Evolutionary conservation across 495 filamentous ascomycete species (phyloP).

Genomic region (Penicillium subrubescens): DNA sequence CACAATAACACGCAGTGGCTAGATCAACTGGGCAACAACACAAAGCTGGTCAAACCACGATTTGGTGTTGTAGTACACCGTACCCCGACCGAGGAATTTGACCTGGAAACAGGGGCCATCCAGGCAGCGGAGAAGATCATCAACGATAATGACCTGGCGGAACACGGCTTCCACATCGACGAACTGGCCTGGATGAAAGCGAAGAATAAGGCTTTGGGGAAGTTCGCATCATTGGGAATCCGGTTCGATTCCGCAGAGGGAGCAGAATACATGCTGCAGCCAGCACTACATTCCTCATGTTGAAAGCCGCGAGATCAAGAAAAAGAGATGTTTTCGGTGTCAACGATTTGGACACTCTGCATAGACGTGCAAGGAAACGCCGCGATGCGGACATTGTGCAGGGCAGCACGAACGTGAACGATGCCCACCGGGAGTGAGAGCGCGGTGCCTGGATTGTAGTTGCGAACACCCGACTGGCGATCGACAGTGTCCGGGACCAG

Average conservation of each 20-base stretch:
- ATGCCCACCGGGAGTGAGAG: conserved; percentile 19
- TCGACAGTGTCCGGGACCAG: no score
- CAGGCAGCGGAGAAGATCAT: background rate
- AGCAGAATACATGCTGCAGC: conserved; percentile 23
- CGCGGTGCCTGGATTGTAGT: no score
- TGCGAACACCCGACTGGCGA: no score
- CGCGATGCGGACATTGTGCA: conserved; percentile 1
- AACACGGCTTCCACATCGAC: conserved; percentile 26
- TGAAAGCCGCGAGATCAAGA: conserved; percentile 23
- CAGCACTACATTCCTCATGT: conserved; percentile 24
- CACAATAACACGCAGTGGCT: background rate
- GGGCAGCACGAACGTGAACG: conserved; percentile 15
- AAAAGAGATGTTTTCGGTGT: conserved; percentile 29
- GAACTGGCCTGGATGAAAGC: conserved; percentile 29
- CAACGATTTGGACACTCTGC: conserved; percentile 31
- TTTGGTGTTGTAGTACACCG: no score
- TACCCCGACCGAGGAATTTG: background rate
- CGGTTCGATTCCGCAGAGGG: conserved; percentile 28
- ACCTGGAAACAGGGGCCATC: background rate
- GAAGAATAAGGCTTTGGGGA: conserved; percentile 23
- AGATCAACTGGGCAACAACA: background rate
- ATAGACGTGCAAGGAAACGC: conserved; percentile 32
- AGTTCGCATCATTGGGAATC: conserved; percentile 22
- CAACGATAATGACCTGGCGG: conserved; percentile 24
- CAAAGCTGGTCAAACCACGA: background rate